These are phyloP conservation scores for Metschnikowia vanudenii DNA, from an alignment of 805 yeast species.

Conservation along the genomic window DNA sequence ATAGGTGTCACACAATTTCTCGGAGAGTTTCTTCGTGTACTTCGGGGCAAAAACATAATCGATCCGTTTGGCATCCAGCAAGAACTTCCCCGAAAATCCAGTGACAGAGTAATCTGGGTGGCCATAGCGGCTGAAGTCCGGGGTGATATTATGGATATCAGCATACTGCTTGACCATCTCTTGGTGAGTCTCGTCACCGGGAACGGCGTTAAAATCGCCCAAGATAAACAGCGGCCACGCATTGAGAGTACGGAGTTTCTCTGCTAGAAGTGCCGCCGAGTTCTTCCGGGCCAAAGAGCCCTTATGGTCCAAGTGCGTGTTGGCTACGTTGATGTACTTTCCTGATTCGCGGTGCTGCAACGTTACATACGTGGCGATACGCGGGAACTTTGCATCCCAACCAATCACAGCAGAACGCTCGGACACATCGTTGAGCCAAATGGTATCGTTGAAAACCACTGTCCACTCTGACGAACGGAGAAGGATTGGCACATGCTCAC, in stretches of 20 bases:
- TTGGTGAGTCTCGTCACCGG: slow-evolving; percentile 22
- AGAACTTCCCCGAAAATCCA: slow-evolving; percentile 31
- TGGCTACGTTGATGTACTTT: slow-evolving; percentile 20
- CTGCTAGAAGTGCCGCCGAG: slow-evolving; percentile 12
- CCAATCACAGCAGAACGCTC: slow-evolving; percentile 13
- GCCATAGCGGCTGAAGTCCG: slow-evolving; percentile 28
- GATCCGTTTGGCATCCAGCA: slow-evolving; percentile 30
- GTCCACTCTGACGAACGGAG: slow-evolving; percentile 18
- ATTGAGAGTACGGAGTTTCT: slow-evolving; percentile 14
- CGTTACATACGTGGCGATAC: slow-evolving; percentile 21
- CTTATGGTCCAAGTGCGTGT: slow-evolving; percentile 23
- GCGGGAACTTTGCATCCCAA: slow-evolving; percentile 23
- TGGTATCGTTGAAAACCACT: slow-evolving; percentile 16
- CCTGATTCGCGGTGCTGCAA: slow-evolving; percentile 13
- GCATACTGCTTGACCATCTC: slow-evolving; percentile 13
- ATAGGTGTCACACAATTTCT: slow-evolving; percentile 17
- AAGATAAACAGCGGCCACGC: slow-evolving; percentile 33
- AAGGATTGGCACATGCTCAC: slow-evolving; percentile 23
- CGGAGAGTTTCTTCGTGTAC: slow-evolving; percentile 19
- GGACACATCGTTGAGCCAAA: slow-evolving; percentile 20
- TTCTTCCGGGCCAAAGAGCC: slow-evolving; percentile 16
- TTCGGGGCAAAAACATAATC: slow-evolving; percentile 34
- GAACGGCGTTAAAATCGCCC: slow-evolving; percentile 32
- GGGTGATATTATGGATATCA: slow-evolving; percentile 23
- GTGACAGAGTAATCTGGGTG: slow-evolving; percentile 32